These are phyloP conservation scores for Gynostemma pentaphyllum DNA, from an alignment of 306 rosid genomes.

Conservation along the genomic window DNA sequence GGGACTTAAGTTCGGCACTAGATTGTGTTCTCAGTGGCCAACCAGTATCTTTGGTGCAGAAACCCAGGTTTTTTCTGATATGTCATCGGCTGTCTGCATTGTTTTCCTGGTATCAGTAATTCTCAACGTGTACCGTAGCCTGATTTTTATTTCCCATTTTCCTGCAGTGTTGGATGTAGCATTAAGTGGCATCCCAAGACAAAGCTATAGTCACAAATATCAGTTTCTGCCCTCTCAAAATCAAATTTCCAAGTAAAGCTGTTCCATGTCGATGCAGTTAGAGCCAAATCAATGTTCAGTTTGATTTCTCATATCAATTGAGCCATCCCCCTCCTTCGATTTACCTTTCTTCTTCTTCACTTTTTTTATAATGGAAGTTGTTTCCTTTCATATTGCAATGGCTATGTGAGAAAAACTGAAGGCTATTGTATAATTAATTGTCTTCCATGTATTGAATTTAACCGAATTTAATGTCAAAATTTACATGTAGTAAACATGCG, in stretches of 20 bases:
- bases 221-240: slow-evolving; percentile 11
- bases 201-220: slow-evolving; percentile 16
- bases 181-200: slow-evolving; percentile 89
- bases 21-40: slow-evolving; percentile 84
- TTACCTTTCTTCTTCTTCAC: not conserved
- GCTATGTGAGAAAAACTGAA: not conserved
- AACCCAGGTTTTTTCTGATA: slow-evolving; percentile 40
- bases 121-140: not conserved
- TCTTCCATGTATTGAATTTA: not conserved
- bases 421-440: not conserved
- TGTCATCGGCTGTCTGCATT: slow-evolving; percentile 7
- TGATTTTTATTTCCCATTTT: slow-evolving; percentile 15
- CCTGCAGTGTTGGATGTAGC: slow-evolving; percentile 83
- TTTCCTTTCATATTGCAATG: not conserved
- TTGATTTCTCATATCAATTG: not conserved
- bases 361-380: not conserved
- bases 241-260: slow-evolving; percentile 12
- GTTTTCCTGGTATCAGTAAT: slow-evolving; percentile 1
- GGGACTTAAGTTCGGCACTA: slow-evolving; percentile 76
- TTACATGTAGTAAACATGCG: not conserved
- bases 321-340: not conserved
- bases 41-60: slow-evolving; percentile 51
- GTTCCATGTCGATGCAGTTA: not conserved
- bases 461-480: not conserved
- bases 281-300: not conserved